phyloP scores from a whole-genome alignment of 2,329 filamentous ascomycete genomes.

The Chaetothyriales sp. region DNA sequence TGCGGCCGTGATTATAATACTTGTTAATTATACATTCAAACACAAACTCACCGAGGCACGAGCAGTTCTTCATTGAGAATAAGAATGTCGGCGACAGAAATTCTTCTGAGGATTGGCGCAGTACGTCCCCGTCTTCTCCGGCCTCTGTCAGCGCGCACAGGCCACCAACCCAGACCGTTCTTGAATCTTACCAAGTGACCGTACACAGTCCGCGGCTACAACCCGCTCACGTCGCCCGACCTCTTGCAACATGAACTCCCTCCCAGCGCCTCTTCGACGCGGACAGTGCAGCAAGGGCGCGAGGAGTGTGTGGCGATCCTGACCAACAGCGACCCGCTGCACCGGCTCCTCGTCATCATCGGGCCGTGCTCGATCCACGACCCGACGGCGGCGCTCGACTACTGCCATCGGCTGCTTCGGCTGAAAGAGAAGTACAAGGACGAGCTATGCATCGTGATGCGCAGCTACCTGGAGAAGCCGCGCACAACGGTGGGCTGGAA shows the following conservation, averaged over 20 bases:
- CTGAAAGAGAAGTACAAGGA: conserved; percentile 65
- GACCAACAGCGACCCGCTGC: conserved; percentile 47
- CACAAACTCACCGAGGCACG: conserved; percentile 4
- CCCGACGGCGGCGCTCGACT: conserved; percentile 74
- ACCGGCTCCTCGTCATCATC: conserved; percentile 85
- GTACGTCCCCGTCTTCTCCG: conserved; percentile 37
- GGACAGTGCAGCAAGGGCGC: conserved; percentile 31
- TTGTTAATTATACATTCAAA: not conserved
- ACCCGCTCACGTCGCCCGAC: conserved; percentile 79
- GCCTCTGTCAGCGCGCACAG: not conserved
- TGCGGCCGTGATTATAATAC: not conserved
- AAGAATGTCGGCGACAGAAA: conserved; percentile 62
- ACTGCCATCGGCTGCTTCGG: conserved; percentile 63
- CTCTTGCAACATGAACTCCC: conserved; percentile 80
- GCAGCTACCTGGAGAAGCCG: conserved; percentile 97
- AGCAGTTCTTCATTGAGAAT: conserved; percentile 63
- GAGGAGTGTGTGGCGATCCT: conserved; percentile 58
- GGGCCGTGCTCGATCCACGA: conserved; percentile 97
- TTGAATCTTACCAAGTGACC: not conserved
- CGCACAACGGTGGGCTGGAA: conserved; percentile 98
- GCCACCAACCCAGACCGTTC: too few relatives aligned
- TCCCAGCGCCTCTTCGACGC: conserved; percentile 28
- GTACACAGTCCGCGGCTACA: conserved; percentile 69
- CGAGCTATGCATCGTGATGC: conserved; percentile 90
- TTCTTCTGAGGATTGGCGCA: conserved; percentile 68